phyloP scores from a whole-genome alignment of 768 basidiomycete species.

The Amyloporia xantha region DNA sequence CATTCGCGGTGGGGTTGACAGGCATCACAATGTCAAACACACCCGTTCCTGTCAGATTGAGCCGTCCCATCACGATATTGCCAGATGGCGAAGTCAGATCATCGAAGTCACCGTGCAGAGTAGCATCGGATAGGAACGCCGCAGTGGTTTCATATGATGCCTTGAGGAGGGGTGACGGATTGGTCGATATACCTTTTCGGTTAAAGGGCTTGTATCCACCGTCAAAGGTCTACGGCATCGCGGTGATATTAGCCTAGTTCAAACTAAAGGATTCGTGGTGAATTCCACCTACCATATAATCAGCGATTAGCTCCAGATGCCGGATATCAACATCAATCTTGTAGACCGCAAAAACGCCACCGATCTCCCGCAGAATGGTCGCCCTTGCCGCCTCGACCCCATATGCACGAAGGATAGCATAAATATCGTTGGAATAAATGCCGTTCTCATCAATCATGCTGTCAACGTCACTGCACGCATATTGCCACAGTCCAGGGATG shows the following conservation, averaged over 20 bases:
- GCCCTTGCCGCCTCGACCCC: slow-evolving; percentile 96
- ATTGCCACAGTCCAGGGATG: slow-evolving; percentile 83
- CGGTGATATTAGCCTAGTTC: not conserved
- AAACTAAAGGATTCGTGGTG: not conserved
- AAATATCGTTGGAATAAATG: slow-evolving; percentile 93
- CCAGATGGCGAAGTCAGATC: slow-evolving; percentile 86
- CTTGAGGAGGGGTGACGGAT: slow-evolving; percentile 93
- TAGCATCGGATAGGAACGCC: slow-evolving; percentile 86
- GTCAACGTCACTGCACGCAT: slow-evolving; percentile 38
- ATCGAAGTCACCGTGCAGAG: slow-evolving; percentile 92
- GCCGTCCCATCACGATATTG: slow-evolving; percentile 85
- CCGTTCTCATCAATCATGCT: slow-evolving; percentile 64
- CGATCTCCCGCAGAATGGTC: slow-evolving; percentile 86
- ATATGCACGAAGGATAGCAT: slow-evolving; percentile 84
- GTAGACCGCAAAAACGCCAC: slow-evolving; percentile 89
- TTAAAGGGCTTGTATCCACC: slow-evolving; percentile 99
- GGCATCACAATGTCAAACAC: slow-evolving; percentile 83
- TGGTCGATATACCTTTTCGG: slow-evolving; percentile 87
- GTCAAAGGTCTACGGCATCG: slow-evolving; percentile 74
- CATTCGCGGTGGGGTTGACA: slow-evolving; percentile 12
- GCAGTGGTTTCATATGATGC: slow-evolving; percentile 97
- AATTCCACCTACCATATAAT: slow-evolving; percentile 96
- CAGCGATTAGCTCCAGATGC: slow-evolving; percentile 94
- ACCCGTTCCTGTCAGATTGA: slow-evolving; percentile 89
- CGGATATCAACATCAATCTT: slow-evolving; percentile 92